A percentile compares a stretch with the other conserved stretches of the same genome.
phyloP scores from a whole-genome alignment of 129 eudicot genomes.

The Logfia minima region DNA sequence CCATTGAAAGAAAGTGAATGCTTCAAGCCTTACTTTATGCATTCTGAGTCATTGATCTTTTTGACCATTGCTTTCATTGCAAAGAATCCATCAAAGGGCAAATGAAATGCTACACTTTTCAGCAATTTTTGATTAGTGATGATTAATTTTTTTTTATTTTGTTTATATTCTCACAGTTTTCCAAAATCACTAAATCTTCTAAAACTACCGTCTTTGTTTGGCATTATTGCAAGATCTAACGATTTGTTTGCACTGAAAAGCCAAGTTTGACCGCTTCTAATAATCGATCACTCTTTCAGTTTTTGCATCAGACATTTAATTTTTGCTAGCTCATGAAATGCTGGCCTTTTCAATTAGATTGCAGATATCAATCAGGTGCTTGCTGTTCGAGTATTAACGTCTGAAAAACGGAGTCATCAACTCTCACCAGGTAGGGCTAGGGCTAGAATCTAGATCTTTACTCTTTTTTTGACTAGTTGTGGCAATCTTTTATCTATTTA shows the following conservation, averaged over 20 bases:
- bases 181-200: constrained; percentile 3
- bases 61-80: neutral
- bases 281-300: neutral
- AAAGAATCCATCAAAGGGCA: neutral
- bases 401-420: constrained; percentile 67
- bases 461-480: constrained; percentile 8
- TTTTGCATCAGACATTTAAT: neutral
- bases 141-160: neutral
- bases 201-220: neutral
- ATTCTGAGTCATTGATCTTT: neutral
- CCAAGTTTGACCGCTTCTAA: constrained; percentile 10
- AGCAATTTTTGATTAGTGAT: neutral
- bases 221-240: neutral
- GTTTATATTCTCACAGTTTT: neutral
- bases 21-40: neutral
- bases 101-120: neutral
- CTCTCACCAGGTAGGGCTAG: constrained; percentile 73
- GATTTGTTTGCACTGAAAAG: constrained; percentile 13
- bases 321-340: constrained; percentile 15
- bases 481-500: neutral
- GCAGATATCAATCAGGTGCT: constrained; percentile 79
- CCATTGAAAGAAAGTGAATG: neutral
- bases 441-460: constrained; percentile 18
- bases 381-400: constrained; percentile 72
- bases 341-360: constrained; percentile 49